phyloP scores from a whole-genome alignment of 352 stramenopile genomes.

The Pythium sukuiense region DNA sequence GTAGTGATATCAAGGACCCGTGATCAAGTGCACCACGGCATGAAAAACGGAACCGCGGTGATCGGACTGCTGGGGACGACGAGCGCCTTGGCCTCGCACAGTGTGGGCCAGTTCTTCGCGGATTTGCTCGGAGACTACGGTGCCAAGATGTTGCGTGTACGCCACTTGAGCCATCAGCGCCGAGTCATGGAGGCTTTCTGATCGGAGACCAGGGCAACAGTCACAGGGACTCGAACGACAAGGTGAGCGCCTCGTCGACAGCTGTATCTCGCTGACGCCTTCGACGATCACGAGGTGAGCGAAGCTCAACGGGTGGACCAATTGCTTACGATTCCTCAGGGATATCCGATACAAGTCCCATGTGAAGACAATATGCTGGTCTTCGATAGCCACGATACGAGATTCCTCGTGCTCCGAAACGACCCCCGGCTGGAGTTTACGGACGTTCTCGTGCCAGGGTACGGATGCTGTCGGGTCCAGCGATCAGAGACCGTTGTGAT shows the following conservation, averaged over 20 bases:
- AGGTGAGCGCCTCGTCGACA: not conserved
- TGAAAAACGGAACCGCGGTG: too few species aligned
- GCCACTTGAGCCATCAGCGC: too few species aligned
- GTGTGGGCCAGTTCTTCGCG: too few species aligned
- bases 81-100: too few species aligned
- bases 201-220: not conserved
- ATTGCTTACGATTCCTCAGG: not conserved
- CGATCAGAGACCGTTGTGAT: not conserved
- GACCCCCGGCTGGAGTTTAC: not conserved
- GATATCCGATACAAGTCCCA: not conserved
- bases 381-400: not conserved
- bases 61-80: too few species aligned
- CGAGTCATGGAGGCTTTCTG: too few species aligned
- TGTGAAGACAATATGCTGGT: not conserved
- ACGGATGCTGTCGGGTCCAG: conserved; percentile 2
- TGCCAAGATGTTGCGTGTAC: too few species aligned
- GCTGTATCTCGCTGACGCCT: not conserved
- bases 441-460: conserved; percentile 4
- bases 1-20: too few species aligned
- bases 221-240: too few species aligned
- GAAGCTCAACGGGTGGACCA: too few species aligned
- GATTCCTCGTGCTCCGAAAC: conserved; percentile 1
- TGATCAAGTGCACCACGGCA: too few species aligned
- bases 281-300: not conserved
- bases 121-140: too few species aligned